Evolutionary conservation across 1,139 yeast genomes (phyloP).

Genomic region (Kodamaea alishanica): DNA sequence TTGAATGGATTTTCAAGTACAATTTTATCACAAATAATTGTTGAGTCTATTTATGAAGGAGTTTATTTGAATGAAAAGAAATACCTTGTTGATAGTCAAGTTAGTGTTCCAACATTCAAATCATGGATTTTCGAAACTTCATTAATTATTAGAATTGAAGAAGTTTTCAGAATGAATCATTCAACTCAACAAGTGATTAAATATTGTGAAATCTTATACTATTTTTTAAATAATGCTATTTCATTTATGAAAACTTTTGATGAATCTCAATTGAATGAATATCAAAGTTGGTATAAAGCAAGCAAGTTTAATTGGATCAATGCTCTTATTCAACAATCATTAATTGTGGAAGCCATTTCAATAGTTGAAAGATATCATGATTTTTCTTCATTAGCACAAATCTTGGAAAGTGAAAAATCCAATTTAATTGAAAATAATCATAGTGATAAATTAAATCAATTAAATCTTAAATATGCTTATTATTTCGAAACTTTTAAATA

Average conservation of each 20-base stretch:
- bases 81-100: conserved; percentile 23
- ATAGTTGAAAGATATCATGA: conserved; percentile 68
- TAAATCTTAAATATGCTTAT: conserved; percentile 37
- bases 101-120: conserved; percentile 18
- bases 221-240: conserved; percentile 38
- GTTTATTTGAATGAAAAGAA: conserved; percentile 42
- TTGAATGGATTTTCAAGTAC: conserved; percentile 22
- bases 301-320: conserved; percentile 50
- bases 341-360: conserved; percentile 52
- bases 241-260: conserved; percentile 28
- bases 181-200: conserved; percentile 20
- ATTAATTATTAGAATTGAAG: conserved; percentile 31
- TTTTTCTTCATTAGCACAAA: conserved; percentile 59
- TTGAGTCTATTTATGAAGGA: conserved; percentile 38
- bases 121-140: conserved; percentile 43
- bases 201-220: conserved; percentile 34
- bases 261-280: conserved; percentile 25
- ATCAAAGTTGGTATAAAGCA: conserved; percentile 32
- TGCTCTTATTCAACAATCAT: conserved; percentile 45
- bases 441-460: conserved; percentile 15
- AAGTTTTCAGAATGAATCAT: conserved; percentile 22
- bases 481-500: conserved; percentile 65
- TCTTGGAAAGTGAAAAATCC: conserved; percentile 55
- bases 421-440: conserved; percentile 21
- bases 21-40: conserved; percentile 28